Conservation (phyloP, 2,329 filamentous ascomycete species). For the Colletotrichum sp. region DNA sequence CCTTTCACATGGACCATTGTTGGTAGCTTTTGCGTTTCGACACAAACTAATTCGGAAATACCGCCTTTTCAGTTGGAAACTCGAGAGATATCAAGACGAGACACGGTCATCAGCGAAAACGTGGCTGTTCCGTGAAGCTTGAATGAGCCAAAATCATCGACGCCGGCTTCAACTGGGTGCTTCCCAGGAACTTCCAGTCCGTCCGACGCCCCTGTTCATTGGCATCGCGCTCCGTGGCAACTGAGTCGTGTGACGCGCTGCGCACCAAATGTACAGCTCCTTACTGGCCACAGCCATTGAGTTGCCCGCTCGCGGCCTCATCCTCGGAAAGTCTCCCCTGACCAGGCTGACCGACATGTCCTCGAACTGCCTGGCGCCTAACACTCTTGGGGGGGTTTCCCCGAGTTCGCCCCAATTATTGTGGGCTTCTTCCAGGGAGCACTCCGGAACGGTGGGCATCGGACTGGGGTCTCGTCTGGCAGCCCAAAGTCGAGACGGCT, state of each 20-base stretch:
- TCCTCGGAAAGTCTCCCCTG: background rate
- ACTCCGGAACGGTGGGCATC: background rate
- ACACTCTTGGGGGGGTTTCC: constrained; percentile 8
- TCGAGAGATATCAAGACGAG: background rate
- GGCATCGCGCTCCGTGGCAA: background rate
- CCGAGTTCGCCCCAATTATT: constrained; percentile 8
- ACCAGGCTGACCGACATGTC: background rate
- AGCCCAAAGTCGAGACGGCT: background rate
- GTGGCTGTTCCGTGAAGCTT: background rate
- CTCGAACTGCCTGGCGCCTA: background rate
- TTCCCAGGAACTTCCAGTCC: background rate
- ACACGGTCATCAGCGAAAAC: background rate
- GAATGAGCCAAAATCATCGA: background rate
- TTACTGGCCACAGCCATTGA: background rate
- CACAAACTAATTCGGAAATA: background rate
- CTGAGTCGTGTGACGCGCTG: constrained; percentile 9
- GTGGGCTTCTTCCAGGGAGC: background rate
- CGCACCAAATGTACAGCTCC: background rate
- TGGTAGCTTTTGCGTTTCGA: background rate
- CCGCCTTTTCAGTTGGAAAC: background rate
- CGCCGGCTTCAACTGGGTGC: background rate
- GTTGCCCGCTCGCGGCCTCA: background rate
- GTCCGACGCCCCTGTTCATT: background rate
- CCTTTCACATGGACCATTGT: background rate
- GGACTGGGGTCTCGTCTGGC: background rate